phyloP scores from a whole-genome alignment of 495 filamentous ascomycete genomes.

The Hyaloscypha hepaticicola region DNA sequence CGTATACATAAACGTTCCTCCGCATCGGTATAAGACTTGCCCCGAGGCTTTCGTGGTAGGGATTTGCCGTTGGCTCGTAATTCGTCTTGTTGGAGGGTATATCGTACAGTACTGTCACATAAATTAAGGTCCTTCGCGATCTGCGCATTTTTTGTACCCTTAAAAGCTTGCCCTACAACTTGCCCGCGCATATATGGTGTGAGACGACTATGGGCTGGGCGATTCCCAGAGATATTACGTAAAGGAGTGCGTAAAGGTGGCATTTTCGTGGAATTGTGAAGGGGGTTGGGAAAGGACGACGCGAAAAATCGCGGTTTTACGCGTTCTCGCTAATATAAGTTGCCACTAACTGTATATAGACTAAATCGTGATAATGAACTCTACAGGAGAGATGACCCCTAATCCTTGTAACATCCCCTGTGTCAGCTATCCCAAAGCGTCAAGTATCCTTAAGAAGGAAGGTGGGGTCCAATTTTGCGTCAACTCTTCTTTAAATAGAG shows the following conservation, averaged over 20 bases:
- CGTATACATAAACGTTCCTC: neutral
- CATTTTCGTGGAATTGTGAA: neutral
- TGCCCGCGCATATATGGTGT: neutral
- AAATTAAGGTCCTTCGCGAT: neutral
- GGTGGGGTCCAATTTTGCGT: too few species aligned
- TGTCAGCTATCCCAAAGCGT: too few species aligned
- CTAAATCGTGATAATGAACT: too few species aligned
- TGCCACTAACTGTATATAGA: too few species aligned
- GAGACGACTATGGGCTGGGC: neutral
- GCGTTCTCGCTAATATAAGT: too few species aligned
- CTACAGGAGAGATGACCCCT: too few species aligned
- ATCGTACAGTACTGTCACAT: neutral
- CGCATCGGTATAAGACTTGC: neutral
- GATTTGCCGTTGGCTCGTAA: neutral
- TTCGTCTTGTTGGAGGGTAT: neutral
- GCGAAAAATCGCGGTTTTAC: neutral
- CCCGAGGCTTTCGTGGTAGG: neutral
- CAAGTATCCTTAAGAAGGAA: too few species aligned
- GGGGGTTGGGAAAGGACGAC: neutral
- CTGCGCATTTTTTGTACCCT: neutral
- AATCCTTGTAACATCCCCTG: too few species aligned
- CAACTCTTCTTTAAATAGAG: too few species aligned
- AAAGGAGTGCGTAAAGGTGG: slow-evolving; percentile 10
- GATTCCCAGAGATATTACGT: neutral
- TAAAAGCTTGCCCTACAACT: too few species aligned